Conservation (phyloP, 2,329 filamentous ascomycete genomes). For the Exophiala sp. region DNA sequence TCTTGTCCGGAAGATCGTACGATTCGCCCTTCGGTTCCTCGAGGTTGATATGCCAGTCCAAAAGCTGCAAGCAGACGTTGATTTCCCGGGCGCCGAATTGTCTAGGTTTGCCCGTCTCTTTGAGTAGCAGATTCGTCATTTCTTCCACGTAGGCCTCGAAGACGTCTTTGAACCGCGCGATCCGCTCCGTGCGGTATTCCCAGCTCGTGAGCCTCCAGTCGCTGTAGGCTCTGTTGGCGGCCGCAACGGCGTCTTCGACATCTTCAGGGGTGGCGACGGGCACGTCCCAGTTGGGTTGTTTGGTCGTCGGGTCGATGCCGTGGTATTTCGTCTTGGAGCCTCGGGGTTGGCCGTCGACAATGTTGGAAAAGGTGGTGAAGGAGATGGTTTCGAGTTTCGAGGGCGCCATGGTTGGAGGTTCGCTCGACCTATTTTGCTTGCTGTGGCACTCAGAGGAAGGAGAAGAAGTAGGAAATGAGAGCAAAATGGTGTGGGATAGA, state of each 20-base stretch:
- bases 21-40: slow-evolving; percentile 40
- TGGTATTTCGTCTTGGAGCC: slow-evolving; percentile 33
- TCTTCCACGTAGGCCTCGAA: slow-evolving; percentile 40
- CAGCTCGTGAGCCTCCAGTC: slow-evolving; percentile 44
- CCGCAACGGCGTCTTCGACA: slow-evolving; percentile 44
- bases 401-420: slow-evolving; percentile 9
- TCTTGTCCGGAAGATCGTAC: slow-evolving; percentile 40
- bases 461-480: too few species aligned
- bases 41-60: slow-evolving; percentile 17
- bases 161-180: slow-evolving; percentile 39
- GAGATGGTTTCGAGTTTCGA: slow-evolving; percentile 16
- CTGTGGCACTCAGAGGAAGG: too few species aligned
- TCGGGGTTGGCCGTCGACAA: slow-evolving; percentile 42
- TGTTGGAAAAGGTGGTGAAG: slow-evolving; percentile 39
- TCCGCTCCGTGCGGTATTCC: slow-evolving; percentile 40
- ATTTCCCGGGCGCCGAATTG: slow-evolving; percentile 6
- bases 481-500: too few species aligned
- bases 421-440: too few species aligned
- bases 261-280: slow-evolving; percentile 42
- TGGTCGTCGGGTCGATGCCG: slow-evolving; percentile 44
- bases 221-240: slow-evolving; percentile 44
- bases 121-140: slow-evolving; percentile 42
- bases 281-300: slow-evolving; percentile 42
- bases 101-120: slow-evolving; percentile 49
- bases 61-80: not conserved